These are phyloP conservation scores for Fusarium illudens DNA, from an alignment of 2,329 filamentous ascomycete genomes.

Conservation along the genomic window DNA sequence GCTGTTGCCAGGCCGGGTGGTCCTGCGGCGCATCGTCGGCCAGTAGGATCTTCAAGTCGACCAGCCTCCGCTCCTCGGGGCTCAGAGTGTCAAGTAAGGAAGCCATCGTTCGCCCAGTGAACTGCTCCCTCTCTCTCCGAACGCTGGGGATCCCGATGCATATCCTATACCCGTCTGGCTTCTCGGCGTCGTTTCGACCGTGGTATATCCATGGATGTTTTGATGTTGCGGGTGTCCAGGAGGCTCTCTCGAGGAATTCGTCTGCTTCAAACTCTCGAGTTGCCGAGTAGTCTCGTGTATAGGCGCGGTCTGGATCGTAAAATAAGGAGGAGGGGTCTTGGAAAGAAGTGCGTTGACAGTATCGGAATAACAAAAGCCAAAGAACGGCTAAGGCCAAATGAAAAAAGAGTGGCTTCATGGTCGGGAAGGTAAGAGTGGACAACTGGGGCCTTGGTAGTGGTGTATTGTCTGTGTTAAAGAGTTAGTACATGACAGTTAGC, in stretches of 20 bases:
- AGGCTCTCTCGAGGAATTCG: slow-evolving; percentile 21
- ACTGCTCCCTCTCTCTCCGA: slow-evolving; percentile 38
- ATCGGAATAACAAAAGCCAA: slow-evolving; percentile 37
- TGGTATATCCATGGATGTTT: slow-evolving; percentile 10
- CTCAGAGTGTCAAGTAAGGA: slow-evolving; percentile 44
- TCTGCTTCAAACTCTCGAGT: slow-evolving; percentile 37
- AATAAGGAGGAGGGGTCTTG: slow-evolving; percentile 41
- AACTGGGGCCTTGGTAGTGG: not conserved
- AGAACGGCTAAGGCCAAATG: not conserved
- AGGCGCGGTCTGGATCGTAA: slow-evolving; percentile 38
- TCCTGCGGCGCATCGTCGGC: slow-evolving; percentile 39
- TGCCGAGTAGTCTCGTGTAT: slow-evolving; percentile 36
- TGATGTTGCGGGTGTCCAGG: slow-evolving; percentile 1
- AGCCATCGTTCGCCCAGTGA: slow-evolving; percentile 37
- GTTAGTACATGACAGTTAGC: not conserved
- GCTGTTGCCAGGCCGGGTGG: slow-evolving; percentile 42
- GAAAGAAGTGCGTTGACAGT: slow-evolving; percentile 33
- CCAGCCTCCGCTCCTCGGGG: slow-evolving; percentile 35
- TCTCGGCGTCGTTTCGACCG: not conserved
- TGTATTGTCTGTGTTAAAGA: not conserved
- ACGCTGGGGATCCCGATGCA: slow-evolving; percentile 45
- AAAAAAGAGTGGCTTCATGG: not conserved
- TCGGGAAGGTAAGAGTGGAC: not conserved
- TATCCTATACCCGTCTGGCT: slow-evolving; percentile 14
- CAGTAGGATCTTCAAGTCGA: slow-evolving; percentile 44